Conservation (phyloP, 2,329 filamentous ascomycete genomes). For the Metarhizium sp. region DNA sequence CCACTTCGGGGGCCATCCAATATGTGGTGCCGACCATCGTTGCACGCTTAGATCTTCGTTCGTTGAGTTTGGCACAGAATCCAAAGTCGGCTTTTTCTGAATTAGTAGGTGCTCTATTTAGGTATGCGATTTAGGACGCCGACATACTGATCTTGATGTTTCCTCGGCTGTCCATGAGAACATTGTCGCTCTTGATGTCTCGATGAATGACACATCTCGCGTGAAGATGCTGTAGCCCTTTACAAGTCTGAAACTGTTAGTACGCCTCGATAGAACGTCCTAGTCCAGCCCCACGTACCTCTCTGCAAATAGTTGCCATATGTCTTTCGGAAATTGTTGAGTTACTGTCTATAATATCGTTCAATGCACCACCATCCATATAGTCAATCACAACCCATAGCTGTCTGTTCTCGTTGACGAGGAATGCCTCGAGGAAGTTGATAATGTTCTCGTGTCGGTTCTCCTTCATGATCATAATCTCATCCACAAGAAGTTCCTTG, state of each 20-base stretch:
- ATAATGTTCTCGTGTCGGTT: constrained; percentile 96
- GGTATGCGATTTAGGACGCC: background rate
- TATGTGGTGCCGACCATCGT: constrained; percentile 98
- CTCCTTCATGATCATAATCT: constrained; percentile 99
- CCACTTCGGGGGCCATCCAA: constrained; percentile 98
- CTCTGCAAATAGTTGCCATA: constrained; percentile 89
- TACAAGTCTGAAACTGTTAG: constrained; percentile 62
- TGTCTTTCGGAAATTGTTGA: constrained; percentile 85
- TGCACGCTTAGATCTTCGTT: constrained; percentile 88
- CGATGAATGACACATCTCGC: constrained; percentile 93
- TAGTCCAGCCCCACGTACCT: constrained; percentile 48
- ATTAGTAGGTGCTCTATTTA: constrained; percentile 13
- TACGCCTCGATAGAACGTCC: background rate
- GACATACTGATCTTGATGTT: constrained; percentile 91
- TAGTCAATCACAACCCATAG: constrained; percentile 99
- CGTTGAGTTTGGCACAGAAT: constrained; percentile 95
- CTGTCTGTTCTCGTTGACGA: constrained; percentile 85
- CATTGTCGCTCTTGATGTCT: constrained; percentile 98
- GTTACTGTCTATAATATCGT: constrained; percentile 97
- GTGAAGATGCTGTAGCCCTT: constrained; percentile 86
- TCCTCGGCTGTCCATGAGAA: constrained; percentile 81
- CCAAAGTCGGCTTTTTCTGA: constrained; percentile 72
- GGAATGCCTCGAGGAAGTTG: constrained; percentile 92
- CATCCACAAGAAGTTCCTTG: constrained; percentile 96
- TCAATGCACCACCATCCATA: constrained; percentile 95